Base-by-base conservation (phyloP, 2,329 filamentous ascomycete genomes). In the Epichloe typhina region DNA sequence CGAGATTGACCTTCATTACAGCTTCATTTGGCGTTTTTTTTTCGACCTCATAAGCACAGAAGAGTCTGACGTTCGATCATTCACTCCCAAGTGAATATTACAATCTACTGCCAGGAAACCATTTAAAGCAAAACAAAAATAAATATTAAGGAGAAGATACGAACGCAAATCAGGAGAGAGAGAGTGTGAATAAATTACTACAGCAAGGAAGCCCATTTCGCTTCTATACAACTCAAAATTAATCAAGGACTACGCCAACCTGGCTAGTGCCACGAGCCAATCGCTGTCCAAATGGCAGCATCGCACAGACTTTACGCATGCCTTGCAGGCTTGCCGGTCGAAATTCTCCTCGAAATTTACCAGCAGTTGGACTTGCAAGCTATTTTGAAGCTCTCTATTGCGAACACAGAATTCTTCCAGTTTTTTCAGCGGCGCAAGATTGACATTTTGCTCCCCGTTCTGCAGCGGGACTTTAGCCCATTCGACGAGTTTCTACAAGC, bases 311-410 rank as follows among this genome's bases (percentile, higher is more conserved):
- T 53, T 42, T 19, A 47, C 2, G 53, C 54, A 23, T 54, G 51
- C 39, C 56, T 70, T 19, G 54, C 61, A 44, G 57, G 56, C 42
- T 53, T 72, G 45, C 74, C 75, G 0, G 62, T 68, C 3, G 76
- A 79, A 56, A 66, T 75, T 17, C 58, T 75, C 3, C 59, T 77
- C 11, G 69, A 74, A 19, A 70, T 77, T 23, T 73, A 73, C 56
- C 67, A 69, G 33, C 55, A 69, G 17, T 62, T 77, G 47, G 67
- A 73, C 50, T 52, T 75, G 1, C 56, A 61, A 2, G 69, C 68
- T 23, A 64, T 72, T 37, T 68, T 66, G 48, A 63, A 63, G 35
- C 62, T 73, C 35, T 69, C 62, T n/a, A 56, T 61, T 13, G 58
- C 62, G 3, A 72, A 66, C 54, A 66, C 62, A 31, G 61, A 60